Percentiles rank a stretch among this genome's conserved stretches.
Evolutionary conservation across 2,329 filamentous ascomycete species (phyloP).

Genomic region (Neobulgaria alba): DNA sequence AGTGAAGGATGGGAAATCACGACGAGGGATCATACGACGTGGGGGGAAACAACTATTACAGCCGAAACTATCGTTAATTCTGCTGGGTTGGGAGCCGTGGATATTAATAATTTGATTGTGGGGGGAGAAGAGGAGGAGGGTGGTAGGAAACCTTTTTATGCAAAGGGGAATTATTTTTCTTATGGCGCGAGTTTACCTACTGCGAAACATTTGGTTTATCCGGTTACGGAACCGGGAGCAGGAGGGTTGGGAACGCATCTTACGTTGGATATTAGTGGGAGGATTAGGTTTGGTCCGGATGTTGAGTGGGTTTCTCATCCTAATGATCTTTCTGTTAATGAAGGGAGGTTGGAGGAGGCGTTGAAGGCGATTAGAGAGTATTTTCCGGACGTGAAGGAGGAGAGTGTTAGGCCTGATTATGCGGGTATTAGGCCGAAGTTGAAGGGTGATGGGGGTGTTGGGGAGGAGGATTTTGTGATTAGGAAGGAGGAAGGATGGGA

Average conservation of each 20-base stretch:
- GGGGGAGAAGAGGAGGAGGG: constrained; percentile 43
- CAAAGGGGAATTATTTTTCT: constrained; percentile 93
- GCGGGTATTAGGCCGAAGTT: constrained; percentile 89
- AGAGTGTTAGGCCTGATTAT: constrained; percentile 69
- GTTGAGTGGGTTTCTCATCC: constrained; percentile 82
- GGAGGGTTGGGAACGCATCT: constrained; percentile 88
- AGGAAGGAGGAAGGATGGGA: constrained; percentile 64
- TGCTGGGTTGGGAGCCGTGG: constrained; percentile 70
- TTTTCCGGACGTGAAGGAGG: constrained; percentile 62
- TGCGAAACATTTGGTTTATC: constrained; percentile 75
- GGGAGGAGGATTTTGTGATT: constrained; percentile 81
- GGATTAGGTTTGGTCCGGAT: constrained; percentile 87
- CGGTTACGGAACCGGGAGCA: constrained; percentile 71
- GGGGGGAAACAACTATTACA: constrained; percentile 52
- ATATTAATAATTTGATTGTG: constrained; percentile 74
- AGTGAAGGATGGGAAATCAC: constrained; percentile 61
- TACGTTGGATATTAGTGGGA: constrained; percentile 78
- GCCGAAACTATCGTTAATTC: constrained; percentile 74
- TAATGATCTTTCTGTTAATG: constrained; percentile 59
- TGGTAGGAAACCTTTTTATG: constrained; percentile 62
- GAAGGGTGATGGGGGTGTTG: constrained; percentile 48
- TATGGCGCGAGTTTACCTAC: constrained; percentile 58
- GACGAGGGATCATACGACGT: constrained; percentile 38
- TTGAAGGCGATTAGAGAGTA: constrained; percentile 70
- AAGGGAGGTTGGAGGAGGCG: constrained; percentile 54